Evolutionary conservation across 2,329 filamentous ascomycete genomes (phyloP), one percentile per base, ranked within the genome.

Genomic region (Talaromyces sp.): DNA sequence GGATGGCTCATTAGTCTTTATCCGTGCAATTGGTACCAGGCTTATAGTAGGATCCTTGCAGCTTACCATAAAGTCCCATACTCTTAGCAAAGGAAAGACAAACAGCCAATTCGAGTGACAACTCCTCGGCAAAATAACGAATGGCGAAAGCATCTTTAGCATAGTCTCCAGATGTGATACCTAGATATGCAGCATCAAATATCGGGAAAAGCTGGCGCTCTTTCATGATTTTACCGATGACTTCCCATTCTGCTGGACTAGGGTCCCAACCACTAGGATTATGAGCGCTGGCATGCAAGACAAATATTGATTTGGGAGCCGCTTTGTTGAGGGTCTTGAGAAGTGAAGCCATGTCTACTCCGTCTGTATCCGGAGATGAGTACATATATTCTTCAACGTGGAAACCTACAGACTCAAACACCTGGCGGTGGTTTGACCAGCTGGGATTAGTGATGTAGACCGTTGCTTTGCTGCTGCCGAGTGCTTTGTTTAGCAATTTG

Each of bases 381-480:
- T 74, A 75, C 39, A 62, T 60, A 58, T 73, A 73, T 0, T 67
- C 64, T 70, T 89, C 87, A 73, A 91, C 87, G 31, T 86, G 82
- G 33, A 97, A 84, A 68, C 86, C 85, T 71, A 97, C 91, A 73
- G 97, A 97, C 78, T 83, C 86, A 82, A 97, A 96, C 82, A 98
- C 96, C 79, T 97, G 93, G 81, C 93, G 89, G 86, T 99, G 94
- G 82, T 99, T 98, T 68, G 90, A 92, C 94, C 95, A 99, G 64
- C 94, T 98, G 49, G 95, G 94, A 76, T 90, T 89, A 71, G 93
- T 96, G 77, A 97, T 85, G 84, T 96, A 97, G 78, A 96, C 87
- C 3, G 73, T 70, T 0, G 71, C 71, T 22, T 22, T 22, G 66
- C 94, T 98, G 70, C 95, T 94, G 59, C 94, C 97, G 80, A 98